A percentile compares a stretch with the other conserved stretches of the same genome.
Evolutionary conservation across 2,329 filamentous ascomycete genomes (phyloP).

Genomic region (Colletotrichum sidae): DNA sequence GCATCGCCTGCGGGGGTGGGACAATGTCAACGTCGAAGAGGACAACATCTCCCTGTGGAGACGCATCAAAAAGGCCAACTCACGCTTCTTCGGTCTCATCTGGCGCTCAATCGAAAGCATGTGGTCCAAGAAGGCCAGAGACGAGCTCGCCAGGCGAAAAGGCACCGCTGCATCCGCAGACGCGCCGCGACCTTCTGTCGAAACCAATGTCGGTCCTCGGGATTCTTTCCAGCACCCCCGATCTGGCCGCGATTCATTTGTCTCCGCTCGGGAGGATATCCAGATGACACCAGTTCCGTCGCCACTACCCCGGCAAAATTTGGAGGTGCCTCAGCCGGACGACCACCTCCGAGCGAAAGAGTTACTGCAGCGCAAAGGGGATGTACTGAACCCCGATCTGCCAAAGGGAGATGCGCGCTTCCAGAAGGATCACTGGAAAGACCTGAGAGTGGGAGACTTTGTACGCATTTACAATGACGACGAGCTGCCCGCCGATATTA

Average conservation of each 20-base stretch:
- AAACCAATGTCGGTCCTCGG: constrained; percentile 68
- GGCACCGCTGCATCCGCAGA: constrained; percentile 47
- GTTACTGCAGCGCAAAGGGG: constrained; percentile 60
- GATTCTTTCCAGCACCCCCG: constrained; percentile 59
- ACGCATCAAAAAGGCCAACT: constrained; percentile 88
- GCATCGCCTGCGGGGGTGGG: constrained; percentile 87
- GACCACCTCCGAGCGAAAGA: constrained; percentile 50
- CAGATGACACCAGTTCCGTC: constrained; percentile 97
- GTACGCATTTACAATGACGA: constrained; percentile 97
- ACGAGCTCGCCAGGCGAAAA: constrained; percentile 63
- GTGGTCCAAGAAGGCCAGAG: constrained; percentile 64
- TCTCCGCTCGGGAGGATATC: constrained; percentile 76
- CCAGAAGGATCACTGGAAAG: constrained; percentile 96
- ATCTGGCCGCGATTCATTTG: constrained; percentile 59
- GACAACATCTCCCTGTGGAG: constrained; percentile 90
- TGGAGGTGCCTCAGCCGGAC: constrained; percentile 53
- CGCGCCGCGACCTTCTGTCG: constrained; percentile 68
- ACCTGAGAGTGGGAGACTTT: constrained; percentile 93
- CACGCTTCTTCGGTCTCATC: constrained; percentile 67
- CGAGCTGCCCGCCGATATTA: constrained; percentile 91
- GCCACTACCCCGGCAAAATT: constrained; percentile 65
- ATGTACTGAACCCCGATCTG: constrained; percentile 79
- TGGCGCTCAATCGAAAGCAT: constrained; percentile 59
- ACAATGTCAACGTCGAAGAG: constrained; percentile 92
- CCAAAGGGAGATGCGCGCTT: constrained; percentile 82